Evolutionary conservation across 2,329 filamentous ascomycete genomes (phyloP).

Genomic region (Monilinia aucupariae): DNA sequence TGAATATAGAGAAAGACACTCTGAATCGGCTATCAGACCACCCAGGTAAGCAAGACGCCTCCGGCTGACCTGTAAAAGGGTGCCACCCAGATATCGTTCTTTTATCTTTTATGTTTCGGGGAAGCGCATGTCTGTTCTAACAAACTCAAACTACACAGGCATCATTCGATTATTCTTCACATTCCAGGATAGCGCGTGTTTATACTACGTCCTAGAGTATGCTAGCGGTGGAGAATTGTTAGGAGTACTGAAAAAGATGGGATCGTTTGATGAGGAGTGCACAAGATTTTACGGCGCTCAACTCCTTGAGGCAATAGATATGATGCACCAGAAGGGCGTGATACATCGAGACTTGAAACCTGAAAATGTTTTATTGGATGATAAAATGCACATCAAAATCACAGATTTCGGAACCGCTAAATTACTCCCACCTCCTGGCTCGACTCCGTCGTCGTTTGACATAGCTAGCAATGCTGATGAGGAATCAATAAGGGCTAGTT

Average conservation of each 20-base stretch:
- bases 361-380: conserved; percentile 91
- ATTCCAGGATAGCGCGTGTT: conserved; percentile 90
- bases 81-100: neutral
- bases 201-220: conserved; percentile 95
- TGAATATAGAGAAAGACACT: conserved; percentile 99
- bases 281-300: conserved; percentile 91
- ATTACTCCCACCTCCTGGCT: conserved; percentile 59
- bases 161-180: conserved; percentile 97
- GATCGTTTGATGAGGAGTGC: conserved; percentile 92
- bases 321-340: conserved; percentile 94
- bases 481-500: conserved; percentile 73
- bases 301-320: conserved; percentile 92
- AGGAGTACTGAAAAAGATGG: conserved; percentile 87
- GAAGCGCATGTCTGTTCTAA: neutral
- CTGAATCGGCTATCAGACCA: conserved; percentile 94
- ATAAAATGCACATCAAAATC: conserved; percentile 96
- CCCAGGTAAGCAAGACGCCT: conserved; percentile 47
- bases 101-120: neutral
- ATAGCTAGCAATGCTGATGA: conserved; percentile 38
- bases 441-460: conserved; percentile 36
- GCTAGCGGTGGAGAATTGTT: conserved; percentile 89
- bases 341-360: conserved; percentile 97
- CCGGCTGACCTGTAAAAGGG: neutral
- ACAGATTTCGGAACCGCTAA: conserved; percentile 99
- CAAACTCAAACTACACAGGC: conserved; percentile 36